Evolutionary conservation across 495 filamentous ascomycete species (phyloP), one percentile per base, ranked within the genome.

Genomic region (Glonium stellatum): DNA sequence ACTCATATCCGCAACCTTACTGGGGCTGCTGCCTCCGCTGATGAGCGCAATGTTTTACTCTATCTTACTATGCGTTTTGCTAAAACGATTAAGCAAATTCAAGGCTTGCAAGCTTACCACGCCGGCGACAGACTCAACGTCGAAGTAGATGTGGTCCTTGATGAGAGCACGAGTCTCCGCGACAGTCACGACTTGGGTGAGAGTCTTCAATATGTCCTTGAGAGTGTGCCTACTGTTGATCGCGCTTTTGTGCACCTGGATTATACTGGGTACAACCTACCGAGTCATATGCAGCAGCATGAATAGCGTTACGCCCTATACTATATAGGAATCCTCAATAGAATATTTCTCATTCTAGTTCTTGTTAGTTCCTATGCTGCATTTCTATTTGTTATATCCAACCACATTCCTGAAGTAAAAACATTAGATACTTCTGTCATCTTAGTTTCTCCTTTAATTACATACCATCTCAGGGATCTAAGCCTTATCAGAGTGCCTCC

Each of bases 1-100:
- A 83, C 86, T 22, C 90, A 97, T 62, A 95, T 97, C 70, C 79
- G 82, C 55, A 87, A 93, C 54, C 79, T 97, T 15, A 87, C 87
- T 0, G 92, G 92, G 2, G 88, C 86, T 35, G 87, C 90, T 0
- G 89, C 90, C 25, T 83, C 84, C 0, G 82, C 88, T 0, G 86
- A 87, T 54, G 87, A 96, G 64, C 81, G 90, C 37, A 96, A 92
- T 67, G 81, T 96, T 19, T 75, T 97, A 8, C 78, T 97, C 0
- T 97, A 97, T 73, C 79, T 95, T 59, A 92, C 90, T 1, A 96
- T 97, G 90, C 84, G 92, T 1, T 97, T 97, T 67, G 92, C 91
- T 21, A 89, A 87, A 53, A 86, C 87, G 4, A 92, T 97, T 60
- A 84, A 84, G 65, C 87, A 90, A 65, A 93, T 97, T 41, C 91